Base-by-base conservation (phyloP, 129 eudicot species). In the Flaveria bidentis region DNA sequence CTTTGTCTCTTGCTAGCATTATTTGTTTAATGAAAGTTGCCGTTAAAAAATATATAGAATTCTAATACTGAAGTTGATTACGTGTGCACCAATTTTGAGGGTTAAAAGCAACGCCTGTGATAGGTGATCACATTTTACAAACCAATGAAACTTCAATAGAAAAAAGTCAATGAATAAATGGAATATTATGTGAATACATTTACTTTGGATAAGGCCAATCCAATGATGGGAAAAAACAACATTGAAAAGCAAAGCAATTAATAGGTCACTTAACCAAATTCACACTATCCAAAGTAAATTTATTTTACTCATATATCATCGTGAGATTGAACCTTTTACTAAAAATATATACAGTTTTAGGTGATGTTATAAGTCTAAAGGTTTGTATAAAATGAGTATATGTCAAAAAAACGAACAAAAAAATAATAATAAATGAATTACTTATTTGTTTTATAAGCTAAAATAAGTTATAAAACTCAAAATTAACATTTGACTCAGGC, bases 61-160 rank as follows among this genome's bases (percentile, higher is more conserved):
- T 56, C 5, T 69, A 69, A 47, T 4, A 15, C n/a, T 63, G 26
- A 78, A 62, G 45, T 49, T 71, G 82, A 71, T 79, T 79, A 71
- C 78, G 73, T 79, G 66, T 71, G 77, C 78, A 79, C 72, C 77
- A 72, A 79, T 61, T 79, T 71, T 71, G 26, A 79, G 77, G 65
- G 73, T 22, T 30, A 39, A 58, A 78, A 30, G 82, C 70, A 52
- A 78, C 71, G 76, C 82, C 50, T 78, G 82, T 78, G 82, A 78
- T 78, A 78, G 77, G 70, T 70, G 66, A 71, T 79, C 82, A 71
- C 82, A 79, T 62, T 60, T 79, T 79, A 79, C 82, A 70, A 71
- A 79, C 82, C 82, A 79, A 71, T 79, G 67, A 71, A 33, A 36
- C 15, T 51, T 33, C 47, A 79, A 79, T 64, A 62, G 23, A 47